Conservation (phyloP, 2,329 filamentous ascomycete genomes). For the Polychaeton citri region DNA sequence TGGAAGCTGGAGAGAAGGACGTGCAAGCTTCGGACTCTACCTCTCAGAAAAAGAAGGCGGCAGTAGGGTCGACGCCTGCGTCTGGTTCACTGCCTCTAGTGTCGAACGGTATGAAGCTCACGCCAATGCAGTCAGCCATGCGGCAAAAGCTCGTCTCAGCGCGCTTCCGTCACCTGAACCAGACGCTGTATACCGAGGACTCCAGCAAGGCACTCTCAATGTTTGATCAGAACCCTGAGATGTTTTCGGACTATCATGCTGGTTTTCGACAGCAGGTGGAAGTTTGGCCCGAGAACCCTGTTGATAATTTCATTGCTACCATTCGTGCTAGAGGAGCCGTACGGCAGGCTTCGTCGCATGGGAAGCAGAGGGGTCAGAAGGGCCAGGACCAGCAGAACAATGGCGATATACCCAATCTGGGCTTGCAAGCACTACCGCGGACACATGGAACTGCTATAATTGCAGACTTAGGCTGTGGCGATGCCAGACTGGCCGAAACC, state of each 20-base stretch:
- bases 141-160: conserved; percentile 86
- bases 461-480: conserved; percentile 86
- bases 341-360: conserved; percentile 11
- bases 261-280: conserved; percentile 92
- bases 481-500: conserved; percentile 63
- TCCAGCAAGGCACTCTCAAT: conserved; percentile 71
- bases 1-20: conserved; percentile 1
- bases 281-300: conserved; percentile 92
- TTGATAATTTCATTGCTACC: conserved; percentile 68
- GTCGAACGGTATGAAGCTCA: conserved; percentile 45
- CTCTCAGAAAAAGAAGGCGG: conserved; percentile 3
- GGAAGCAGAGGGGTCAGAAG: conserved; percentile 18
- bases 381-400: conserved; percentile 27
- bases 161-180: conserved; percentile 92
- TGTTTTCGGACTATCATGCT: conserved; percentile 92
- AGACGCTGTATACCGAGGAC: conserved; percentile 87
- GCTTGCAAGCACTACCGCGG: conserved; percentile 49
- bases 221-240: conserved; percentile 74
- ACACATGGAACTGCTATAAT: conserved; percentile 62
- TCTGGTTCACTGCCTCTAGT: conserved; percentile 17
- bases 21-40: conserved; percentile 1
- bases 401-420: conserved; percentile 4
- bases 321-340: conserved; percentile 55
- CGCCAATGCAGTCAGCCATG: conserved; percentile 88
- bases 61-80: conserved; percentile 9